Conservation (phyloP, 2,329 filamentous ascomycete genomes). For the Grosmannia clavigera region DNA sequence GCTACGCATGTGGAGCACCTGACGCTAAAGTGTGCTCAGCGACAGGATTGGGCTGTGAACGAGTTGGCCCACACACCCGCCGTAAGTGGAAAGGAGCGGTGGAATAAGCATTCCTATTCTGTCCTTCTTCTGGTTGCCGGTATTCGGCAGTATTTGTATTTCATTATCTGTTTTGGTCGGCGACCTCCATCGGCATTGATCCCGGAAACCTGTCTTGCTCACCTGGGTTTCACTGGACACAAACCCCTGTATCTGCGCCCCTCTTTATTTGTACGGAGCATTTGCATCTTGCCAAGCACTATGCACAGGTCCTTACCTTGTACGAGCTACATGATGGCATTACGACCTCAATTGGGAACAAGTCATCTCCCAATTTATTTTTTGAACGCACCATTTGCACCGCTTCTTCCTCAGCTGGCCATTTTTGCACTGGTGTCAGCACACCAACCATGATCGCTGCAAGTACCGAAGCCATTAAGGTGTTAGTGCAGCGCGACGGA, state of each 20-base stretch:
- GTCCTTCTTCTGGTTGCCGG: background rate
- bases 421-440: background rate
- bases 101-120: background rate
- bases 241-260: background rate
- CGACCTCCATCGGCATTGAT: slow-evolving; percentile 3
- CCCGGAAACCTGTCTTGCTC: background rate
- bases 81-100: background rate
- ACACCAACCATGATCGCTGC: slow-evolving; percentile 3
- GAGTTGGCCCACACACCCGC: background rate
- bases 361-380: background rate
- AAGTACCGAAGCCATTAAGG: slow-evolving; percentile 6
- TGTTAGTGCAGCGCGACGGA: slow-evolving; percentile 3
- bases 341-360: background rate
- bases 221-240: background rate
- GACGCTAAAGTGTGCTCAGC: background rate
- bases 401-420: background rate
- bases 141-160: background rate
- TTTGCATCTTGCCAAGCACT: background rate
- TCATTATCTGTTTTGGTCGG: background rate
- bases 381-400: background rate
- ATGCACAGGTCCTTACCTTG: background rate
- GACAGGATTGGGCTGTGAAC: background rate
- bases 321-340: background rate
- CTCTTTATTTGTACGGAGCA: background rate
- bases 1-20: background rate